A percentile compares a stretch with the other conserved stretches of the same genome.
Evolutionary conservation across 116 monocot genomes (phyloP).

Genomic region (Dioscorea cayenensis): DNA sequence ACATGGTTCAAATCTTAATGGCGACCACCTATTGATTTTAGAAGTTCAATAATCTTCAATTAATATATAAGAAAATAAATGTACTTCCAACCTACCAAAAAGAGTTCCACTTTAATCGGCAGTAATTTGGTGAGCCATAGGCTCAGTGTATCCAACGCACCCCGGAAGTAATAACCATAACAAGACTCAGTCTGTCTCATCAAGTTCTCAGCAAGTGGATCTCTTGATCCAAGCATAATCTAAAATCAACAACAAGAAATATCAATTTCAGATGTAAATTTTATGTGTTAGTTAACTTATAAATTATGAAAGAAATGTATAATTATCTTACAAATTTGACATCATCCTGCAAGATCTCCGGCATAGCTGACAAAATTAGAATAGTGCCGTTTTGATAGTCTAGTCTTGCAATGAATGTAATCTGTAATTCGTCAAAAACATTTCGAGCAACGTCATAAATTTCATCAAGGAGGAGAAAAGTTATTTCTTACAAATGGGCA

Average conservation of each 20-base stretch:
- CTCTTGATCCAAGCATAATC: constrained; percentile 95
- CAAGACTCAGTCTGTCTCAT: constrained; percentile 64
- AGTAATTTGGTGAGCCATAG: constrained; percentile 83
- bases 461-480: neutral
- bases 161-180: constrained; percentile 76
- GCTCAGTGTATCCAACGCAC: constrained; percentile 90
- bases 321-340: neutral
- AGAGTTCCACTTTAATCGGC: constrained; percentile 43
- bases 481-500: neutral
- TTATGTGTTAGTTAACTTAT: no score
- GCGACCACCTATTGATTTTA: constrained; percentile 62
- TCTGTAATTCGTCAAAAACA: neutral
- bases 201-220: constrained; percentile 60
- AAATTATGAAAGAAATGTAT: neutral
- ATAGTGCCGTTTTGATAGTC: constrained; percentile 7
- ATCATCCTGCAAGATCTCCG: constrained; percentile 3
- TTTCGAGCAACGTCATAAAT: neutral
- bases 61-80: neutral
- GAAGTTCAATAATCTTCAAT: constrained; percentile 7
- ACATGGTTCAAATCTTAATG: constrained; percentile 94
- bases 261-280: neutral
- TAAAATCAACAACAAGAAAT: constrained; percentile 11
- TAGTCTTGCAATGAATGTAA: neutral
- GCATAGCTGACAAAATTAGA: constrained; percentile 1
- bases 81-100: neutral